phyloP scores from a whole-genome alignment of 345 rosid genomes.

The Excoecaria agallocha region DNA sequence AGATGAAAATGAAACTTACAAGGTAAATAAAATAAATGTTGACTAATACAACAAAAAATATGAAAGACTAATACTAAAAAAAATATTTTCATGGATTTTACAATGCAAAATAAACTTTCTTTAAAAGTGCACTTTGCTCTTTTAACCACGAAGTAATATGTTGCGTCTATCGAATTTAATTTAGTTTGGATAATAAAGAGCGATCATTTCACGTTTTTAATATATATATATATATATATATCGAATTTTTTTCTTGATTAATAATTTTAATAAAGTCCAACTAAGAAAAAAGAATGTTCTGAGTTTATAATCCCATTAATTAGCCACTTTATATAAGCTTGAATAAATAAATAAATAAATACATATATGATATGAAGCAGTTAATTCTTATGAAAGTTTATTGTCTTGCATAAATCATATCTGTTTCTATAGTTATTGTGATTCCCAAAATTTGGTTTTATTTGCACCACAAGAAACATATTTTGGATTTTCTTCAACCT shows the following conservation, averaged over 20 bases:
- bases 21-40: too few species aligned
- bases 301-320: too few species aligned
- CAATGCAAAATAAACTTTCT: too few species aligned
- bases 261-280: background rate
- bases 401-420: background rate
- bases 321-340: too few species aligned
- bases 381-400: background rate
- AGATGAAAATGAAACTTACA: too few species aligned
- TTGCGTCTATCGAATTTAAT: too few species aligned
- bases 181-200: background rate
- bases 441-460: background rate
- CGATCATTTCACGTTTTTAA: background rate
- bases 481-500: background rate
- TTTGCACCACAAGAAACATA: background rate
- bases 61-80: too few species aligned
- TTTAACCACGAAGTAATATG: too few species aligned
- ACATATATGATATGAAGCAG: background rate
- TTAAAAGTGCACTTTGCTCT: too few species aligned
- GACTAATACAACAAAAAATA: too few species aligned
- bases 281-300: background rate
- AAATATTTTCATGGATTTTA: too few species aligned
- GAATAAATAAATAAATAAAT: background rate
- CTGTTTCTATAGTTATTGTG: conserved; percentile 5
- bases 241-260: background rate
- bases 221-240: background rate